Evolutionary conservation across 805 yeast species (phyloP).

Genomic region (Lipomyces yamadae): DNA sequence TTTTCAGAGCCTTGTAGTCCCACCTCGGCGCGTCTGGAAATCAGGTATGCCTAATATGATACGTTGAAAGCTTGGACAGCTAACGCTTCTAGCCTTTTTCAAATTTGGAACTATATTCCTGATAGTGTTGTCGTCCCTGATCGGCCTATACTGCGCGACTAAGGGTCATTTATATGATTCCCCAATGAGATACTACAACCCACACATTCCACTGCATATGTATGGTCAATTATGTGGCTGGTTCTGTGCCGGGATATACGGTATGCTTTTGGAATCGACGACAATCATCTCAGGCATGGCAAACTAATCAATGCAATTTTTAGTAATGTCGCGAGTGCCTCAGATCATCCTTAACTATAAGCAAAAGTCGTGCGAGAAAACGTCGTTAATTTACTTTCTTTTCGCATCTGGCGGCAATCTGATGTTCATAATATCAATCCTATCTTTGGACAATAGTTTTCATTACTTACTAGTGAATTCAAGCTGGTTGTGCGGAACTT

Average conservation of each 20-base stretch:
- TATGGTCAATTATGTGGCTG: conserved; percentile 88
- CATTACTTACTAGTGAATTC: conserved; percentile 79
- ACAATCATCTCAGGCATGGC: background rate
- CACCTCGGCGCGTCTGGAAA: conserved; percentile 35
- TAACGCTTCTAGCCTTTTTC: conserved; percentile 55
- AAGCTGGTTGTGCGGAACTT: conserved; percentile 90
- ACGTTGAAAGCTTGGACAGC: background rate
- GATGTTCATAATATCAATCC: conserved; percentile 85
- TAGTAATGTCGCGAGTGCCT: conserved; percentile 71
- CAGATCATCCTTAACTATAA: conserved; percentile 84
- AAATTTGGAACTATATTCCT: conserved; percentile 72
- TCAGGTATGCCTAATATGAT: conserved; percentile 14
- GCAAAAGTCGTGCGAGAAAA: conserved; percentile 93
- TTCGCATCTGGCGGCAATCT: conserved; percentile 95
- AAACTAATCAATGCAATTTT: background rate
- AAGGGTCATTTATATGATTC: conserved; percentile 45
- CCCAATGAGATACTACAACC: conserved; percentile 44
- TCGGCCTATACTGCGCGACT: conserved; percentile 52
- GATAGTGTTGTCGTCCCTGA: conserved; percentile 70
- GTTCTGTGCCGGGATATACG: conserved; percentile 52
- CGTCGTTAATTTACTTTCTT: conserved; percentile 87
- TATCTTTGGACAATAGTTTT: conserved; percentile 67
- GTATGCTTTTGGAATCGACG: conserved; percentile 12
- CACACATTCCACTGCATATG: conserved; percentile 61
- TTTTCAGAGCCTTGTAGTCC: conserved; percentile 35